phyloP scores from a whole-genome alignment of 345 rosid species.

The Gossypium australe region DNA sequence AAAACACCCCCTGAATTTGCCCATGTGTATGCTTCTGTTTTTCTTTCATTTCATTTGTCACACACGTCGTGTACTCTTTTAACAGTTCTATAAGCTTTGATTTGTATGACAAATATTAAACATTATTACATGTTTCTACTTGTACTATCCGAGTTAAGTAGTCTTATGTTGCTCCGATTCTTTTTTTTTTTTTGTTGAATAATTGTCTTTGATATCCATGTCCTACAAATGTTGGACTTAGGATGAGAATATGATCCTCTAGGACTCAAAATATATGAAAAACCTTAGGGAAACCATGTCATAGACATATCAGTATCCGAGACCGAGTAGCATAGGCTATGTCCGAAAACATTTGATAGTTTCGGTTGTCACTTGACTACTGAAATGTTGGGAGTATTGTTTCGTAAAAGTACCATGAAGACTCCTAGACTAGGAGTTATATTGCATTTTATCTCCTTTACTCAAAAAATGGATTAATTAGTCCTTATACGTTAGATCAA shows the following conservation, averaged over 20 bases:
- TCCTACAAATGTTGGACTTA: background rate
- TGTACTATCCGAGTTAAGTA: too few species aligned
- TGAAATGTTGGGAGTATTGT: background rate
- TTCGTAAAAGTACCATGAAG: background rate
- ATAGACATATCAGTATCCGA: background rate
- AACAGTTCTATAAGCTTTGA: too few species aligned
- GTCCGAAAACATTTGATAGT: background rate
- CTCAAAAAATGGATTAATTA: too few species aligned
- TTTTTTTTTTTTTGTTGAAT: background rate
- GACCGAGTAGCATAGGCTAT: background rate
- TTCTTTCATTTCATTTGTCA: background rate
- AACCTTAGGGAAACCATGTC: background rate
- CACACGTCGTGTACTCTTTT: too few species aligned
- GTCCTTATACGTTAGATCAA: too few species aligned
- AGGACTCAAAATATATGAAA: background rate
- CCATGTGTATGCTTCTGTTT: conserved; percentile 44
- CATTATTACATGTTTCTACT: too few species aligned
- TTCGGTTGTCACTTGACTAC: background rate
- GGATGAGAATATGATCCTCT: background rate
- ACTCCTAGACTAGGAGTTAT: too few species aligned
- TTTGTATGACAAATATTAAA: too few species aligned
- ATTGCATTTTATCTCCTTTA: too few species aligned
- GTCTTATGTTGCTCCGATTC: background rate
- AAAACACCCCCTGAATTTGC: conserved; percentile 57
- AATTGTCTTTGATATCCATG: background rate